Evolutionary conservation across 1,139 yeast genomes (phyloP), one percentile per base, ranked within the genome.

Genomic region (Wickerhamomyces sp.): DNA sequence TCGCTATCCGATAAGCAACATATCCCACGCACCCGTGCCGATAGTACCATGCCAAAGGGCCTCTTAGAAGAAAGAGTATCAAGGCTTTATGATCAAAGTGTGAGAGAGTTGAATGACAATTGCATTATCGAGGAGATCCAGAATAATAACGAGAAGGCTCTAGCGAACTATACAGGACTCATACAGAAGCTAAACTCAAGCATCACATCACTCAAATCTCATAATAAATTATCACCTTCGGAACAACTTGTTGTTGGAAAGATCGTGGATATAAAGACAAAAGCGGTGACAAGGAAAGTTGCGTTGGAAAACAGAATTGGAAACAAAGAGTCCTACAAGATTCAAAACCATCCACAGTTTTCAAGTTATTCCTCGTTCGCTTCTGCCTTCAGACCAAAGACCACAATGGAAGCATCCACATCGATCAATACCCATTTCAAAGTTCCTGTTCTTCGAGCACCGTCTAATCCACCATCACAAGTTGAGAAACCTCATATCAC

Each of bases 341-440:
- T 50, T 1, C 25, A 31, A 8, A 45, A 42, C 2, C 40, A 40
- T 18, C 14, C 30, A 2, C 40, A 41, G 14, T 50, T 45, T 3
- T 32, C 49, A 1, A 50, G 54, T 18, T 46, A 45, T 30, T 37
- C 53, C 2, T 47, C 52, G 2, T 50, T 50, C 31, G 37, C 42
- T 23, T 42, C 52, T 4, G 54, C 52, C 2, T 49, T 49, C 26
- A 33, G 30, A 16, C 23, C 30, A 8, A 27, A 24, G 16, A 32
- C 37, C 14, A 15, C 23, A 15, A 12, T 12, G 1, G 12, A 21
- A 9, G 27, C 16, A 6, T 16, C 19, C 16, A 2, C 23, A 20
- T 12, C 17, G 3, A n/a, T n/a, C n/a, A 21, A 16, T 14, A 24
- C 10, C 4, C 38, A 34, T 6, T 40, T 40, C 27, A 42, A 40